Evolutionary conservation across 768 basidiomycete species (phyloP).

Genomic region (Pleurotus giganteus): DNA sequence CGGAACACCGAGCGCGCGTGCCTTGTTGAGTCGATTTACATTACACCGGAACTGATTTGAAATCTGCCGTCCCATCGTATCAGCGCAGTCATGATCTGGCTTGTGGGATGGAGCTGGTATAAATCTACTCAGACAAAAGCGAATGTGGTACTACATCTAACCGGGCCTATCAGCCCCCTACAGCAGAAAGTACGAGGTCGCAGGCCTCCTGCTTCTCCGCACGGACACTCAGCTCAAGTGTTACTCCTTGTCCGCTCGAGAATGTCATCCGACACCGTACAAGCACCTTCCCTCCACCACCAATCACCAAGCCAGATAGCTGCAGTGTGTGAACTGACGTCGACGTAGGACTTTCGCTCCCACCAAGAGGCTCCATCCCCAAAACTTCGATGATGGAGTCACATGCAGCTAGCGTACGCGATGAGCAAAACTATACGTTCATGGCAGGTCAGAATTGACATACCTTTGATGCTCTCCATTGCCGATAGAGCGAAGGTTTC

Average conservation of each 20-base stretch:
- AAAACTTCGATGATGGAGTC: constrained; percentile 95
- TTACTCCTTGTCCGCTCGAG: constrained; percentile 86
- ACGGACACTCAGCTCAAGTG: constrained; percentile 86
- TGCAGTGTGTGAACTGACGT: constrained; percentile 92
- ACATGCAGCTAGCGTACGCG: constrained; percentile 71
- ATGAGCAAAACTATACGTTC: constrained; percentile 16
- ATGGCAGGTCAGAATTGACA: constrained; percentile 23
- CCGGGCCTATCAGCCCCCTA: constrained; percentile 52
- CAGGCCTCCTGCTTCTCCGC: constrained; percentile 89
- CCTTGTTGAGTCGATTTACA: background rate
- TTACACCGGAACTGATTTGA: background rate
- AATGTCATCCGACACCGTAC: constrained; percentile 96
- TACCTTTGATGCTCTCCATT: constrained; percentile 93
- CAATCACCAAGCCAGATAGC: constrained; percentile 84
- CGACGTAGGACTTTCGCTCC: constrained; percentile 79
- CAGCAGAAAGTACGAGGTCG: constrained; percentile 85
- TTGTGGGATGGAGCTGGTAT: constrained; percentile 8
- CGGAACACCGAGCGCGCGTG: constrained; percentile 8
- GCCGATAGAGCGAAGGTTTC: constrained; percentile 93
- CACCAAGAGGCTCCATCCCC: constrained; percentile 95
- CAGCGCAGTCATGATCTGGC: constrained; percentile 4
- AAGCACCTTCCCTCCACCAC: constrained; percentile 95
- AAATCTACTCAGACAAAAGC: constrained; percentile 16
- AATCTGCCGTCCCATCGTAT: background rate
- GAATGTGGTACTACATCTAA: constrained; percentile 8